A percentile compares a stretch with the other conserved stretches of the same genome.
These are phyloP conservation scores for Sporobolus alterniflorus DNA, from an alignment of 202 grass and related monocot genomes.

Conservation along the genomic window DNA sequence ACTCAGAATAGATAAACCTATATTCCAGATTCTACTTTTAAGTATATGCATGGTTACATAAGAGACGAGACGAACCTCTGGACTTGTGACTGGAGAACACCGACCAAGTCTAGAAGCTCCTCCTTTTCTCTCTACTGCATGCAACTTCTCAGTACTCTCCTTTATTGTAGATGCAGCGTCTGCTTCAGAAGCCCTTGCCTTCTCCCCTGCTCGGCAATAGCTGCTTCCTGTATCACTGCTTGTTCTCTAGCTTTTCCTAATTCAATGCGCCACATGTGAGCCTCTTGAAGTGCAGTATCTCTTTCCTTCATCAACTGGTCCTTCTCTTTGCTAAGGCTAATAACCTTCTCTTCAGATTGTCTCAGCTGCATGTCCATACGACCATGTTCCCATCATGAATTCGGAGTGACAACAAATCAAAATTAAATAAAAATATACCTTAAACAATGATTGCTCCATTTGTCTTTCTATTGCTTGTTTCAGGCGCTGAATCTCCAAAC, in stretches of 20 bases:
- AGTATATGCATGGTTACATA: background rate
- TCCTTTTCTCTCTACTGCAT: constrained; percentile 75
- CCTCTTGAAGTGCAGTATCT: constrained; percentile 77
- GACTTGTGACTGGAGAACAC: constrained; percentile 83
- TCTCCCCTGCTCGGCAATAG: constrained; percentile 87
- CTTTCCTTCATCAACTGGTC: constrained; percentile 88
- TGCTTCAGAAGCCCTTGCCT: constrained; percentile 66
- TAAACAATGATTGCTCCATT: constrained; percentile 67
- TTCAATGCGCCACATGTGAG: constrained; percentile 89
- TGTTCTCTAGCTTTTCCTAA: constrained; percentile 95
- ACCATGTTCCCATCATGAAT: constrained; percentile 14
- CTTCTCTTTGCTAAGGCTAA: constrained; percentile 70
- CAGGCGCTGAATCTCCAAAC: constrained; percentile 65
- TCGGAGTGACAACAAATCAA: background rate
- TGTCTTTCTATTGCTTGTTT: constrained; percentile 74
- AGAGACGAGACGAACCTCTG: constrained; percentile 67
- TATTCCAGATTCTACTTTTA: background rate
- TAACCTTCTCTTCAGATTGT: constrained; percentile 83
- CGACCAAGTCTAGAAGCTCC: constrained; percentile 73
- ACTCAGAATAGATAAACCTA: background rate
- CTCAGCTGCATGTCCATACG: constrained; percentile 53
- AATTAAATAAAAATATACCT: constrained; percentile 48
- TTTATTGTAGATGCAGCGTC: constrained; percentile 63
- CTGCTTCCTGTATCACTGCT: constrained; percentile 86
- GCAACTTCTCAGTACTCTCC: constrained; percentile 64